Evolutionary conservation across 768 basidiomycete species (phyloP), one percentile per base, ranked within the genome.

Genomic region (Boletales sp.): DNA sequence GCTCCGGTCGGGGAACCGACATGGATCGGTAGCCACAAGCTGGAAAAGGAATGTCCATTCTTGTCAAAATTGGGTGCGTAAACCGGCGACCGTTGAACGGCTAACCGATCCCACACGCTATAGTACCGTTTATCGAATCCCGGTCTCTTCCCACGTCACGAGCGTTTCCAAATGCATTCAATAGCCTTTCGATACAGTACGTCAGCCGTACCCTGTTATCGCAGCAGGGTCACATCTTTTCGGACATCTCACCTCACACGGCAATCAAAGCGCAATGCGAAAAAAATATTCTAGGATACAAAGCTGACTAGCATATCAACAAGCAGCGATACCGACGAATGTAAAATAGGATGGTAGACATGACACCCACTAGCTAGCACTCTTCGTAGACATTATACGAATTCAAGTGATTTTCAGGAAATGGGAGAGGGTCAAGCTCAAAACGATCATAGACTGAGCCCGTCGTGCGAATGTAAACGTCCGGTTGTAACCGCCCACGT

Each of bases 341-440:
- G 54, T 57, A 45, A 31, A 63, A 66, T 71, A 63, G 56, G 61
- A 28, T 44, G 52, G 52, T 60, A 60, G 63, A 60, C 66, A 66
- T 53, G 53, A 50, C 52, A 56, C 54, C 25, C 48, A 69, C 77
- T 84, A 86, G 70, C 84, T 86, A 87, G 72, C 85, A 86, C 69
- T 83, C 81, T 72, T 79, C 76, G 69, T 80, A 81, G 66, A 70
- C 58, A 62, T 77, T 74, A 76, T 78, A 77, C 57, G 76, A 68
- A 57, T 56, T 72, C 66, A 70, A 65, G 59, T 59, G 59, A 61
- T 74, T 72, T 59, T 78, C 72, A 58, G 82, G 76, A 62, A 85
- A 87, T 41, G 87, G 86, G 49, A 86, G 78, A 34, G 86, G 80
- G 59, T 87, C 85, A 65, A 84, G 71, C 67, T 85, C 82, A 56